Evolutionary conservation across 768 basidiomycete genomes (phyloP), one percentile per base, ranked within the genome.

Genomic region (Phanerochaete carnosa): DNA sequence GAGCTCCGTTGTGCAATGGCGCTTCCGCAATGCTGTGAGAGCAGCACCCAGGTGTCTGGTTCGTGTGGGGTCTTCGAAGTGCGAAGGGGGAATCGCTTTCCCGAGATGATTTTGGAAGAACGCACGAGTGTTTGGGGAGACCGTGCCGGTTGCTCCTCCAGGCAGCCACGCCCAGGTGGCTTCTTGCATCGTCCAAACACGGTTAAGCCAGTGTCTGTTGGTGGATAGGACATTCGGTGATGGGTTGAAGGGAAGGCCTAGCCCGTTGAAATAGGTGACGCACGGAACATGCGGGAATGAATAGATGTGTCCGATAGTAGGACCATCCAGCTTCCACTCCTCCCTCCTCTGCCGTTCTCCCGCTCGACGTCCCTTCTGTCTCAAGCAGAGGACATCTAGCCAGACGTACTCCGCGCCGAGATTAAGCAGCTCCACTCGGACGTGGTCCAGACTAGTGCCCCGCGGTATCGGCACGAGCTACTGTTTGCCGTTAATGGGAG

Each of bases 121-220:
- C 5, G 15, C 13, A 1, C 12, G 15, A 11, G 25, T 26, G 26
- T 50, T 29, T 1, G 15, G 13, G 23, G 29, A 26, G 5, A 9
- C 12, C 2, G n/a, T 9, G 5, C 16, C 49, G 15, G 26, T 30
- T 11, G 29, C 12, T 11, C 49, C 49, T 26, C 49, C 49, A 6
- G 49, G 49, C 6, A 50, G 13, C 49, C 49, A 50, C 3, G 26
- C 37, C 3, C 12, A 12, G 1, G n/a, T 43, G 9, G 37, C 13
- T n/a, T 59, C 58, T 23, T 59, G 58, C 29, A 53, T 15, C 1
- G 58, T 59, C 58, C 58, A 59, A 6, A 46, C 58, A 9, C 58
- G 58, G 51, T 59, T 59, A n/a, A 59, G 49, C 58, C 58, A 59
- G 47, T 59, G 58, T 3, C 33, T 12, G 8, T 52, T 33, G 50